Evolutionary conservation across 768 basidiomycete species (phyloP).

Genomic region (Boletus reticulatus): DNA sequence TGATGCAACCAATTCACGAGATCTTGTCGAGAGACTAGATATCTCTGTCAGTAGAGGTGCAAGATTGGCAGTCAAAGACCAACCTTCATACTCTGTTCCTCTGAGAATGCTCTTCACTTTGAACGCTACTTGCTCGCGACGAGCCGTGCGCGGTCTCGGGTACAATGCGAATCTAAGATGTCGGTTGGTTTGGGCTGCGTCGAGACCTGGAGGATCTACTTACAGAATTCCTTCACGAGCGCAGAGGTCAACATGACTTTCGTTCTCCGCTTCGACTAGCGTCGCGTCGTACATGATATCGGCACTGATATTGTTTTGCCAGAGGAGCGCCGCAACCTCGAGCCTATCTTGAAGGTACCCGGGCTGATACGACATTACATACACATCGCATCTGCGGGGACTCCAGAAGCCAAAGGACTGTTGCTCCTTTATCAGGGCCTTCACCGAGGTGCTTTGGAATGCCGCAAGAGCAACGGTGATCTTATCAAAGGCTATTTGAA

Average conservation of each 20-base stretch:
- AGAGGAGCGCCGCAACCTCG: constrained; percentile 72
- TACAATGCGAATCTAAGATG: constrained; percentile 57
- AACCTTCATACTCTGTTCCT: constrained; percentile 74
- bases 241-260: constrained; percentile 66
- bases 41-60: constrained; percentile 12
- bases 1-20: constrained; percentile 73
- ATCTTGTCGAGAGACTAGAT: constrained; percentile 61
- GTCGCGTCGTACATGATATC: constrained; percentile 87
- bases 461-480: constrained; percentile 67
- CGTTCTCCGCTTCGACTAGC: constrained; percentile 57
- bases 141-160: constrained; percentile 51
- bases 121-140: constrained; percentile 66
- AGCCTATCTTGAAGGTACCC: constrained; percentile 77
- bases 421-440: constrained; percentile 70
- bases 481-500: constrained; percentile 79
- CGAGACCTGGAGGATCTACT: no score
- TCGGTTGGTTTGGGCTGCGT: no score
- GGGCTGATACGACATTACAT: constrained; percentile 73
- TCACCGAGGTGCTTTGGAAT: constrained; percentile 65
- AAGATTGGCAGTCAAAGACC: constrained; percentile 12
- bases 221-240: constrained; percentile 83
- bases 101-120: constrained; percentile 82
- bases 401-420: constrained; percentile 88
- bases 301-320: constrained; percentile 80
- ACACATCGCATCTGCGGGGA: constrained; percentile 86